These are phyloP conservation scores for Corinectria fuckeliana DNA, from an alignment of 2,329 filamentous ascomycete genomes.

Conservation along the genomic window DNA sequence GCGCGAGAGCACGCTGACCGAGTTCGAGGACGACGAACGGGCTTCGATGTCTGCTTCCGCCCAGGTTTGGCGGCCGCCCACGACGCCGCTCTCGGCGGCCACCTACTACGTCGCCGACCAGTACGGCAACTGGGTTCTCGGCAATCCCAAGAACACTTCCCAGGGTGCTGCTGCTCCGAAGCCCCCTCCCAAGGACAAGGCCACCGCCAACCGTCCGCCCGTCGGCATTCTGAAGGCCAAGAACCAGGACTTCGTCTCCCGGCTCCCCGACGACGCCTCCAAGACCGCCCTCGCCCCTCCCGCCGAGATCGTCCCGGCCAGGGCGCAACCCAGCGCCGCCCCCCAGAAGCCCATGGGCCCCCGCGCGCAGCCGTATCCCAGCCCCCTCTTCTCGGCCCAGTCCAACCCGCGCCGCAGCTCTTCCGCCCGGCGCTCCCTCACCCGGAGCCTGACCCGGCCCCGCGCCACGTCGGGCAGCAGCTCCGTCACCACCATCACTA, in stretches of 20 bases:
- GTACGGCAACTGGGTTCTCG: conserved; percentile 60
- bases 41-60: conserved; percentile 44
- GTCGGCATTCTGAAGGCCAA: conserved; percentile 4
- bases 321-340: conserved; percentile 24
- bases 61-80: conserved; percentile 59
- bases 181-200: conserved; percentile 32
- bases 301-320: conserved; percentile 41
- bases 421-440: conserved; percentile 28
- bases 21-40: conserved; percentile 60
- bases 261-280: not conserved
- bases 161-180: conserved; percentile 24
- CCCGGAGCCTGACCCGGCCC: conserved; percentile 31
- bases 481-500: conserved; percentile 43
- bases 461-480: conserved; percentile 41
- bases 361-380: conserved; percentile 24
- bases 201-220: conserved; percentile 20
- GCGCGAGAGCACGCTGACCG: conserved; percentile 55
- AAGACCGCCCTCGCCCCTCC: conserved; percentile 35
- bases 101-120: conserved; percentile 59
- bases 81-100: conserved; percentile 52
- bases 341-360: conserved; percentile 26
- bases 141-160: conserved; percentile 44
- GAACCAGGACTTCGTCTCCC: not conserved
- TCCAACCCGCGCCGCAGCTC: conserved; percentile 30
- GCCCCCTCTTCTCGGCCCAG: conserved; percentile 35